Evolutionary conservation across 352 stramenopile species (phyloP).

Genomic region (Phytopythium mirpurense): DNA sequence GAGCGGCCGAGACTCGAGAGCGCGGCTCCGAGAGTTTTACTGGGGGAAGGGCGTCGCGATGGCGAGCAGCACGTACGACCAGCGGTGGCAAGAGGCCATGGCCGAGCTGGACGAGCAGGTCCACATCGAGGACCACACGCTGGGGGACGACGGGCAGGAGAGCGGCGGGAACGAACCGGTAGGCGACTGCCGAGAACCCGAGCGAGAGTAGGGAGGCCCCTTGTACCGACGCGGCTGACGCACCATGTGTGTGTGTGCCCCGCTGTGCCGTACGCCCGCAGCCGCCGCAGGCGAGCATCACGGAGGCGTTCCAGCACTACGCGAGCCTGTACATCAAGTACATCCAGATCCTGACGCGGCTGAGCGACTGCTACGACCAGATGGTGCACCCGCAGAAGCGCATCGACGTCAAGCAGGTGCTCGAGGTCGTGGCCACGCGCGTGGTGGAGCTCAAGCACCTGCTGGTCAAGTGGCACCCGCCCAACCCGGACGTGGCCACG

Average conservation of each 20-base stretch:
- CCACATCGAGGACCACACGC: constrained; percentile 83
- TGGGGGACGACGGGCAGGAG: constrained; percentile 37
- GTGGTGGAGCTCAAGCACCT: constrained; percentile 88
- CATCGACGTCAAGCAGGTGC: constrained; percentile 89
- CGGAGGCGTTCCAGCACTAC: constrained; percentile 93
- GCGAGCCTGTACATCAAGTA: constrained; percentile 95
- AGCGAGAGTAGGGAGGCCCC: no score
- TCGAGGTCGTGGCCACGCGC: constrained; percentile 89
- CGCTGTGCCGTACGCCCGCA: no score
- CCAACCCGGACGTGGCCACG: constrained; percentile 83
- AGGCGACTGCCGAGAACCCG: background rate
- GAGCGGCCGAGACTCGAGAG: no score
- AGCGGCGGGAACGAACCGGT: constrained; percentile 28
- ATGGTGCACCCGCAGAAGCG: constrained; percentile 95
- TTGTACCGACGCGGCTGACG: no score
- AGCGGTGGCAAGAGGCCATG: constrained; percentile 90
- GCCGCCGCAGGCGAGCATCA: constrained; percentile 71
- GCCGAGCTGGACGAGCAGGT: constrained; percentile 91
- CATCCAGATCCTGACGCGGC: constrained; percentile 87
- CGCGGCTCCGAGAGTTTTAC: no score
- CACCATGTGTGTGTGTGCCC: no score
- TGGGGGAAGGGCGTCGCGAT: constrained; percentile 8
- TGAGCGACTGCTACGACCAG: constrained; percentile 91
- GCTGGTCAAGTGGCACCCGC: constrained; percentile 94
- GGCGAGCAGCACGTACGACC: constrained; percentile 80